Percentiles rank a stretch among this genome's conserved stretches.
phyloP scores from a whole-genome alignment of 257 asterid species.

The Verbascum thapsus region DNA sequence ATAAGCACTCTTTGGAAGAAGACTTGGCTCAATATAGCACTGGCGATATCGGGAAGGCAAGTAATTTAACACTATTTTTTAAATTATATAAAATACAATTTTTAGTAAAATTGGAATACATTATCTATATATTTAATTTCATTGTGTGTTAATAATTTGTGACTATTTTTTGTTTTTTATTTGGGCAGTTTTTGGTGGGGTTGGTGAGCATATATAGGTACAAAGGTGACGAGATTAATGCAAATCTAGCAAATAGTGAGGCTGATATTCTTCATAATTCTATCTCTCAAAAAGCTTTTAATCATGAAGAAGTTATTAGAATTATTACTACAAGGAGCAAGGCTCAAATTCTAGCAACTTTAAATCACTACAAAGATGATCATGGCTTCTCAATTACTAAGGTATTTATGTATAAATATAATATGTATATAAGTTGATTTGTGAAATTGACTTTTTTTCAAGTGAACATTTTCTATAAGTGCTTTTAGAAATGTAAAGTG shows the following conservation, averaged over 20 bases:
- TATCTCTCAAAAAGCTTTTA: slow-evolving; percentile 43
- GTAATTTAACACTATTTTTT: neutral
- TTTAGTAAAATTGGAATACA: neutral
- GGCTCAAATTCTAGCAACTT: slow-evolving; percentile 64
- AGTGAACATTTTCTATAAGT: too few species aligned
- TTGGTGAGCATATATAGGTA: slow-evolving; percentile 64
- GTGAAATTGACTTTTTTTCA: too few species aligned
- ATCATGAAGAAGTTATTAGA: slow-evolving; percentile 64
- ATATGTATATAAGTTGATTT: too few species aligned
- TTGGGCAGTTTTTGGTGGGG: slow-evolving; percentile 55
- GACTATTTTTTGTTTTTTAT: neutral
- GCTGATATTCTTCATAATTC: slow-evolving; percentile 47
- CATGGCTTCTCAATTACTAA: slow-evolving; percentile 67
- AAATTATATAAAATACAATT: neutral
- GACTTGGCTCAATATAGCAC: slow-evolving; percentile 62
- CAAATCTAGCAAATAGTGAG: slow-evolving; percentile 54
- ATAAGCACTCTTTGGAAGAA: slow-evolving; percentile 71
- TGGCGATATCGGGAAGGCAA: slow-evolving; percentile 60
- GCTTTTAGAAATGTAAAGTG: too few species aligned
- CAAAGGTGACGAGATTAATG: slow-evolving; percentile 57
- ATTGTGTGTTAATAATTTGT: too few species aligned
- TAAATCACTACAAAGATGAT: slow-evolving; percentile 64
- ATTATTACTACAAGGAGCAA: slow-evolving; percentile 75
- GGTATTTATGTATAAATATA: too few species aligned
- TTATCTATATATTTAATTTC: too few species aligned